Percentiles rank a stretch among this genome's conserved stretches.
Conservation (phyloP, 2,329 filamentous ascomycete genomes). For the Fusarium nurragi region DNA sequence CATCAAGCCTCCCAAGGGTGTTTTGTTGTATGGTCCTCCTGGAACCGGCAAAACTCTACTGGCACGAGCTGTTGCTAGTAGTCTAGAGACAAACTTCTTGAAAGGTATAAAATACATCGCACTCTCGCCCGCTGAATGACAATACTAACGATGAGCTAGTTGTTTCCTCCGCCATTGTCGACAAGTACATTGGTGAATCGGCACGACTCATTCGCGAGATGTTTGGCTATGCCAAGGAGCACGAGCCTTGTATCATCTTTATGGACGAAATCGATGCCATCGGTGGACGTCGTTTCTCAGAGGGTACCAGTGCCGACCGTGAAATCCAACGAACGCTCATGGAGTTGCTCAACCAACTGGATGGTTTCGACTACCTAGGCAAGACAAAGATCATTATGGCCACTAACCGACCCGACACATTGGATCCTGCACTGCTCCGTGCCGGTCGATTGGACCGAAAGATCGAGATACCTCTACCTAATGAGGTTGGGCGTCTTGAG, state of each 20-base stretch:
- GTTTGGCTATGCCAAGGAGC: slow-evolving; percentile 99
- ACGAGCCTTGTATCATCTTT: slow-evolving; percentile 99
- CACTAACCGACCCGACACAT: slow-evolving; percentile 94
- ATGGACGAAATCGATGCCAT: slow-evolving; percentile 99
- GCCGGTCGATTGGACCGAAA: slow-evolving; percentile 95
- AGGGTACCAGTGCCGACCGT: slow-evolving; percentile 95
- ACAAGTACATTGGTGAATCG: slow-evolving; percentile 99
- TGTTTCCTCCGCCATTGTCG: slow-evolving; percentile 97
- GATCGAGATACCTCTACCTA: slow-evolving; percentile 96
- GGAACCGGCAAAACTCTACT: slow-evolving; percentile 97
- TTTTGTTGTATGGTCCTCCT: slow-evolving; percentile 93
- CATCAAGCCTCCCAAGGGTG: slow-evolving; percentile 98
- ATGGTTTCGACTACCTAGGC: slow-evolving; percentile 98
- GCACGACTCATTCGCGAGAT: slow-evolving; percentile 97
- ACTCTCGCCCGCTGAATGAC: neutral
- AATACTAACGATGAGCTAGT: slow-evolving; percentile 63
- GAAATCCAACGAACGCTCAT: slow-evolving; percentile 98
- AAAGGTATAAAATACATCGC: slow-evolving; percentile 71
- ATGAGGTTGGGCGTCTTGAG: slow-evolving; percentile 94
- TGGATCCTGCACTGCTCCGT: slow-evolving; percentile 91
- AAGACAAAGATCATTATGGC: slow-evolving; percentile 99
- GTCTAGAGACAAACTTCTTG: slow-evolving; percentile 96
- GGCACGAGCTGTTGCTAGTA: slow-evolving; percentile 93
- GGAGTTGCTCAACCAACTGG: slow-evolving; percentile 98
- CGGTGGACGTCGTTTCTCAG: slow-evolving; percentile 93